Percentiles rank a stretch among this genome's conserved stretches.
Evolutionary conservation across 1,284 basidiomycete genomes (phyloP).

Genomic region (Leccinum holopus): DNA sequence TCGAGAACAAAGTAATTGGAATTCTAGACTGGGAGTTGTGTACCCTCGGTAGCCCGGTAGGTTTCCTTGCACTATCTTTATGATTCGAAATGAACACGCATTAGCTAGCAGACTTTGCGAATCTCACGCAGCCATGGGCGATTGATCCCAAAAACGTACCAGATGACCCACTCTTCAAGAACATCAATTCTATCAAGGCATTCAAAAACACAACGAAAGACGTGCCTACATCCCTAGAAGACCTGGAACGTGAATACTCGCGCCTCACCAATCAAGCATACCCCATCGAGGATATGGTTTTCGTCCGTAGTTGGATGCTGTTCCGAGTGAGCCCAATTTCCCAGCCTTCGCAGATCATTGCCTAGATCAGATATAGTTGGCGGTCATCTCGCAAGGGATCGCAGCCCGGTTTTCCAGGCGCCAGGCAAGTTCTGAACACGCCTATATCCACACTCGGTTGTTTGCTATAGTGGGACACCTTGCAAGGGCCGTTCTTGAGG

Average conservation of each 20-base stretch:
- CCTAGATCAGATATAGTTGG: slow-evolving; percentile 46
- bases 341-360: background rate
- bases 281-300: slow-evolving; percentile 74
- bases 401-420: slow-evolving; percentile 83
- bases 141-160: slow-evolving; percentile 51
- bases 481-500: slow-evolving; percentile 59
- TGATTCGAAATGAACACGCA: slow-evolving; percentile 3
- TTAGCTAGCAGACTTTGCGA: slow-evolving; percentile 89
- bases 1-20: slow-evolving; percentile 88
- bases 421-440: slow-evolving; percentile 84
- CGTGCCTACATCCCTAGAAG: slow-evolving; percentile 68
- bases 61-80: slow-evolving; percentile 20
- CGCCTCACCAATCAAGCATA: slow-evolving; percentile 57
- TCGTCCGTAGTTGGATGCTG: slow-evolving; percentile 84
- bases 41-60: slow-evolving; percentile 83
- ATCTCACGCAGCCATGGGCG: slow-evolving; percentile 84
- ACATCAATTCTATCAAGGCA: slow-evolving; percentile 38
- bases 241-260: slow-evolving; percentile 78
- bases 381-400: slow-evolving; percentile 91
- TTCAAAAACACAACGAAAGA: slow-evolving; percentile 63
- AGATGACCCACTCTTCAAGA: slow-evolving; percentile 14
- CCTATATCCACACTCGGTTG: slow-evolving; percentile 50
- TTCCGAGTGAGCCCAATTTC: slow-evolving; percentile 64
- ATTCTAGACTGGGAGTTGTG: slow-evolving; percentile 97
- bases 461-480: slow-evolving; percentile 68